Base-by-base conservation (phyloP, 208 protist genomes). In the Acanthamoeba polyphaga region DNA sequence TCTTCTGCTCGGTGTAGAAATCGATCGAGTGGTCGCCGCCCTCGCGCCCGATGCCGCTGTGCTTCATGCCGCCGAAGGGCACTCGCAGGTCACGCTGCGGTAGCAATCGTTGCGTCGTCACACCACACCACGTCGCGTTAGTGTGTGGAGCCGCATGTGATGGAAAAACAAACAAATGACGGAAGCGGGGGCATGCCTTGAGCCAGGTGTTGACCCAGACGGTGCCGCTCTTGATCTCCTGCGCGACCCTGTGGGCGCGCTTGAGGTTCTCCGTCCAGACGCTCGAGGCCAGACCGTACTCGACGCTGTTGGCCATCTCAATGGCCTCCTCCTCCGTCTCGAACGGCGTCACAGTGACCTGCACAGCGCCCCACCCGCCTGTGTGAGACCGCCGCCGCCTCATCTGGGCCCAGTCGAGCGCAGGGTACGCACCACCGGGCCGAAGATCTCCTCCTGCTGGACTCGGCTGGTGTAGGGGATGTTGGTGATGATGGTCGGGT, bases 1-100 rank as follows among this genome's bases (percentile, higher is more conserved):
- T 98, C 84, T 98, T 98, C 64, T 96, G 49, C 43, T 98, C 96
- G 49, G 95, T 96, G 72, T 96, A 98, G 87, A 98, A 97, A 38
- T 97, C 97, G 38, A 97, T 85, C 43, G 94, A 96, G 62, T 97
- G 70, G n/a, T 97, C 78, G 24, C 96, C 97, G 89, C 96, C 96
- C 55, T 97, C 97, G 29, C 97, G 89, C 24, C 97, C 97, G 43
- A 97, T 53, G 62, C 97, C 97, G 13, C 76, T 95, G 43, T 19
- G 32, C 95, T 97, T 97, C 72, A 89, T 43, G 29, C 96, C 96
- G 51, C 97, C 96, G 95, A 98, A 98, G 38, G 97, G 97, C 43
- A 97, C 95, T 32, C 92, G 38, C 58, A 98, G 34, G 93, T 97
- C 97, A 24, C 96, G 94, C 76, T 58, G 43, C 3, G 38, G 38